These are phyloP conservation scores for Hypoxylon sp. DNA, from an alignment of 2,329 filamentous ascomycete genomes.

Conservation along the genomic window DNA sequence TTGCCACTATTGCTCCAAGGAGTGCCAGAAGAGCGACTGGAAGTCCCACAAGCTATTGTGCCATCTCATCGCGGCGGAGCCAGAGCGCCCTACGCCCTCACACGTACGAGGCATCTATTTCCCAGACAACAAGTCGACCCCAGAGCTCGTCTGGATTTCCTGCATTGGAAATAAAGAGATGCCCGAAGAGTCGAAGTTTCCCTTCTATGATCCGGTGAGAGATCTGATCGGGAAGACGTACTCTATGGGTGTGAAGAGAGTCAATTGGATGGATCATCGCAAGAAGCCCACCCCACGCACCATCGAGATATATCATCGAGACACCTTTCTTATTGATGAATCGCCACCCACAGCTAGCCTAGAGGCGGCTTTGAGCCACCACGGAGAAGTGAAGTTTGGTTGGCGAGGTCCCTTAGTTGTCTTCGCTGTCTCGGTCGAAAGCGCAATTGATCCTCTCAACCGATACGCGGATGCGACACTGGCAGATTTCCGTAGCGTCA, in stretches of 20 bases:
- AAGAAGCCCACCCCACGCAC: background rate
- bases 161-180: background rate
- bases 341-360: background rate
- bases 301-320: background rate
- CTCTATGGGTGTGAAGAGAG: background rate
- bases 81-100: slow-evolving; percentile 8
- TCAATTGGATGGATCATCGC: background rate
- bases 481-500: background rate
- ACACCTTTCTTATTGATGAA: background rate
- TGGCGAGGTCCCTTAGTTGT: slow-evolving; percentile 4
- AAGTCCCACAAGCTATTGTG: slow-evolving; percentile 27
- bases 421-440: background rate
- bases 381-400: background rate
- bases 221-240: background rate
- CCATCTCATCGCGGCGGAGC: background rate
- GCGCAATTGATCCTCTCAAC: too few relatives aligned
- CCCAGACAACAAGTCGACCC: slow-evolving; percentile 6
- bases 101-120: slow-evolving; percentile 26
- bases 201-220: background rate
- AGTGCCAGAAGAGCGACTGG: slow-evolving; percentile 32
- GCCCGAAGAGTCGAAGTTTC: background rate
- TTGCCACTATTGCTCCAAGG: slow-evolving; percentile 35
- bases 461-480: slow-evolving; percentile 13
- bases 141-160: slow-evolving; percentile 20
- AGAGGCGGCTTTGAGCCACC: background rate